Conservation (phyloP, 495 filamentous ascomycete genomes). For the Trichoderma erinaceum region DNA sequence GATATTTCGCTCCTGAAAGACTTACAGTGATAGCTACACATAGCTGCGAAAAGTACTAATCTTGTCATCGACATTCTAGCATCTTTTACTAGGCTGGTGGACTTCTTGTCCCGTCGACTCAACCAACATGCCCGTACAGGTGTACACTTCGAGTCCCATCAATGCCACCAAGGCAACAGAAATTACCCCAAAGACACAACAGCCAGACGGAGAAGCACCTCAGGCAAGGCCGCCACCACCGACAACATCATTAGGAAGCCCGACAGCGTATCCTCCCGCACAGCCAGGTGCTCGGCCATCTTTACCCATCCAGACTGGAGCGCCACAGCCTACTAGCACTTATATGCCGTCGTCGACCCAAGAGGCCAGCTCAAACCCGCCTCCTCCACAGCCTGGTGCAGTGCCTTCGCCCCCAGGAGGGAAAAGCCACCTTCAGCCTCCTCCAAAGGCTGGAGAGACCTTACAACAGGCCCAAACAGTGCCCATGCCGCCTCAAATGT, state of each 20-base stretch:
- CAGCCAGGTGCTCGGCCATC: constrained; percentile 38
- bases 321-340: constrained; percentile 23
- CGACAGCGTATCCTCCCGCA: constrained; percentile 37
- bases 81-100: not conserved
- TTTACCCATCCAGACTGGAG: constrained; percentile 31
- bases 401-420: constrained; percentile 31
- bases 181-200: constrained; percentile 45
- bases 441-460: constrained; percentile 47
- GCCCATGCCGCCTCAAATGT: constrained; percentile 35
- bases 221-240: constrained; percentile 28
- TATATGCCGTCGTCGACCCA: constrained; percentile 27
- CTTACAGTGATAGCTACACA: not conserved
- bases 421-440: constrained; percentile 40
- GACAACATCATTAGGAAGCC: constrained; percentile 29
- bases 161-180: constrained; percentile 45
- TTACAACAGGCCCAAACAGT: constrained; percentile 29
- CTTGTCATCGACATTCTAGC: not conserved
- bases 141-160: constrained; percentile 56
- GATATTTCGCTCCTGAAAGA: not conserved
- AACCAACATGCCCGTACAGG: constrained; percentile 49
- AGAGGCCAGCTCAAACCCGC: constrained; percentile 33
- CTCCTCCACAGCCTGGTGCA: constrained; percentile 58
- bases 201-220: constrained; percentile 21
- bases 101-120: constrained; percentile 6
- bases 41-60: not conserved